phyloP scores from a whole-genome alignment of 2,329 filamentous ascomycete genomes.

The Beauveria caledonica region DNA sequence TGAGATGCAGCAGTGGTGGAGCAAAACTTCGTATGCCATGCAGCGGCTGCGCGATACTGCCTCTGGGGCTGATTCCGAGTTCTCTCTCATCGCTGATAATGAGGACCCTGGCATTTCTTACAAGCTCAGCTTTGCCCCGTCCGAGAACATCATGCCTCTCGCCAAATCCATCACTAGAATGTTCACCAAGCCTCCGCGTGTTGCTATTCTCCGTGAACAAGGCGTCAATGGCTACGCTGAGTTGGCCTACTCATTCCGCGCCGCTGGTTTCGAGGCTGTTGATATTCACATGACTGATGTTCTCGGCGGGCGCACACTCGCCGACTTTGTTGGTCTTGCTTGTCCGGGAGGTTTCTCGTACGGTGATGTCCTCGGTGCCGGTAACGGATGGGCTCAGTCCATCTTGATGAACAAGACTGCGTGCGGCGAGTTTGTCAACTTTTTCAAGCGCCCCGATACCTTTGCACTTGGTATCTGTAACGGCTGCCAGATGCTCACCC shows the following conservation, averaged over 20 bases:
- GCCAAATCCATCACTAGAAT: constrained; percentile 38
- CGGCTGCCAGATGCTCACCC: constrained; percentile 88
- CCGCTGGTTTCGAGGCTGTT: constrained; percentile 82
- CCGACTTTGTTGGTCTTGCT: constrained; percentile 78
- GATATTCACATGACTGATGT: constrained; percentile 98
- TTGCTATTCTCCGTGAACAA: constrained; percentile 91
- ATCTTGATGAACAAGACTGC: constrained; percentile 76
- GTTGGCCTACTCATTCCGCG: constrained; percentile 93
- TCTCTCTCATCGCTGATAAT: constrained; percentile 63
- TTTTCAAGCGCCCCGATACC: constrained; percentile 83
- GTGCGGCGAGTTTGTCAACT: constrained; percentile 68
- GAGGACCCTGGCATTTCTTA: constrained; percentile 77
- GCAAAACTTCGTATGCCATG: constrained; percentile 81
- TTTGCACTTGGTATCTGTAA: constrained; percentile 95
- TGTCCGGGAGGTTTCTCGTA: constrained; percentile 98
- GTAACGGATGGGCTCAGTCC: constrained; percentile 91
- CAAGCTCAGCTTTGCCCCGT: constrained; percentile 71
- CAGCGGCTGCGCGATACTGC: constrained; percentile 87
- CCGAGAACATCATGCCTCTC: constrained; percentile 63
- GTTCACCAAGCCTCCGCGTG: constrained; percentile 57
- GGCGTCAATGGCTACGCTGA: constrained; percentile 95
- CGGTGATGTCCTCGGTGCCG: constrained; percentile 78
- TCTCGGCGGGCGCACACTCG: constrained; percentile 67
- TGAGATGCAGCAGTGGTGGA: constrained; percentile 80
- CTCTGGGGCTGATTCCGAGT: constrained; percentile 77